These are phyloP conservation scores for Entomortierella chlamydospora DNA, from an alignment of 192 early-diverging fungal genomes.

Conservation along the genomic window DNA sequence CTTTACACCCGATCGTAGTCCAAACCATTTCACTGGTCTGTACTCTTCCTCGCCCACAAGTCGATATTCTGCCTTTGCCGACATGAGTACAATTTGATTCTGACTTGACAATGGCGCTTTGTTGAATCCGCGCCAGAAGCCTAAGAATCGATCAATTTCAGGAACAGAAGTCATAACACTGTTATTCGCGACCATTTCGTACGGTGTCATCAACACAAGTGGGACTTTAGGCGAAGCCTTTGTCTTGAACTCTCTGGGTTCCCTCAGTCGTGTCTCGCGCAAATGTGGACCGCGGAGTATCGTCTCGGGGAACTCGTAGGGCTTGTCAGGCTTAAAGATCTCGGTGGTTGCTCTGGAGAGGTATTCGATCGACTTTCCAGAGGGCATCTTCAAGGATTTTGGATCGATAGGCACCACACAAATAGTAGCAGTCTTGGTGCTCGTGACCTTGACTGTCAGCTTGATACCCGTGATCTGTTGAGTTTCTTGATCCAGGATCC, in stretches of 20 bases:
- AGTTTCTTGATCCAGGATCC: constrained; percentile 37
- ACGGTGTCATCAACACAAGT: constrained; percentile 25
- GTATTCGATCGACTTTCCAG: constrained; percentile 23
- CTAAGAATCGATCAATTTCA: constrained; percentile 56
- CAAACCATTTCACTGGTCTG: constrained; percentile 29
- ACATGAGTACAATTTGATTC: constrained; percentile 32
- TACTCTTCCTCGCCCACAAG: constrained; percentile 59
- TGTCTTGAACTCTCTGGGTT: constrained; percentile 49
- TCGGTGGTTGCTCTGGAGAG: constrained; percentile 46
- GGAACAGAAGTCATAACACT: constrained; percentile 21
- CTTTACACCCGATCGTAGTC: constrained; percentile 15
- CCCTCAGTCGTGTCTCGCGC: constrained; percentile 22
- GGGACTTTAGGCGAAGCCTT: constrained; percentile 22
- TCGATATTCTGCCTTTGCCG: constrained; percentile 52
- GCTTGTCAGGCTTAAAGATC: constrained; percentile 49
- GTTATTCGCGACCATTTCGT: constrained; percentile 52
- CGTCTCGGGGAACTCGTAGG: constrained; percentile 56
- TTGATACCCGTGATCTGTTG: constrained; percentile 53
- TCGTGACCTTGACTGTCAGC: constrained; percentile 45
- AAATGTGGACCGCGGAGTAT: constrained; percentile 36
- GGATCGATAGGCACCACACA: constrained; percentile 40
- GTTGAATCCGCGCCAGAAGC: constrained; percentile 57
- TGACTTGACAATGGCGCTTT: constrained; percentile 37
- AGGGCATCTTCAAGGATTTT: constrained; percentile 13
- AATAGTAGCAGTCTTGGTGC: constrained; percentile 16